phyloP scores from a whole-genome alignment of 169 alveolate species.

The Eimeria tenella region DNA sequence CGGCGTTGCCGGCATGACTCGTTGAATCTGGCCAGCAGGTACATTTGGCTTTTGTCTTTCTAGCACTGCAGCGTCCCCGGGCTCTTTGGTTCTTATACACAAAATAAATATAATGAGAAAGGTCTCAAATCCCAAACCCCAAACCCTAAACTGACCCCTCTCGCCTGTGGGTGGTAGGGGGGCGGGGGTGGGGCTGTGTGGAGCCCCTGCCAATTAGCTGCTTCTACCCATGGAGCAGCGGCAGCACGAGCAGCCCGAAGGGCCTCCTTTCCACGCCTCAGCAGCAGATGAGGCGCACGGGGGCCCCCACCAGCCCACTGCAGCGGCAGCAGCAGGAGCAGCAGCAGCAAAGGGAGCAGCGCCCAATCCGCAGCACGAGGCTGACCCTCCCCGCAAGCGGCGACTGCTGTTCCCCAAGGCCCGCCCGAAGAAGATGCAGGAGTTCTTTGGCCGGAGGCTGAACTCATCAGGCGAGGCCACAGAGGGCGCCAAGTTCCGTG shows the following conservation, averaged over 20 bases:
- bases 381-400: slow-evolving; percentile 72
- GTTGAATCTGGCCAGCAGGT: background rate
- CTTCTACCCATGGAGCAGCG: slow-evolving; percentile 46
- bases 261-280: background rate
- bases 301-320: too few relatives aligned
- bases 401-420: slow-evolving; percentile 77
- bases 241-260: slow-evolving; percentile 21
- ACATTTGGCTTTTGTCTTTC: background rate
- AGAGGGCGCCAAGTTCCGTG: background rate
- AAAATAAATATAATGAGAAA: background rate
- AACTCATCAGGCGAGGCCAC: slow-evolving; percentile 12
- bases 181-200: background rate
- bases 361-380: background rate
- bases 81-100: background rate
- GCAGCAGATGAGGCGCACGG: slow-evolving; percentile 19
- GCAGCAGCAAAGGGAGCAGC: slow-evolving; percentile 29
- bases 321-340: background rate
- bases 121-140: too few relatives aligned
- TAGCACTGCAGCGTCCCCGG: background rate
- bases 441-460: slow-evolving; percentile 49
- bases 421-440: slow-evolving; percentile 78
- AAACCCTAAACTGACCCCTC: background rate
- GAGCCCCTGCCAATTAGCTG: background rate
- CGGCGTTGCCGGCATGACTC: background rate
- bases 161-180: background rate